Evolutionary conservation across 345 rosid genomes (phyloP).

Genomic region (Luvunga scandens): DNA sequence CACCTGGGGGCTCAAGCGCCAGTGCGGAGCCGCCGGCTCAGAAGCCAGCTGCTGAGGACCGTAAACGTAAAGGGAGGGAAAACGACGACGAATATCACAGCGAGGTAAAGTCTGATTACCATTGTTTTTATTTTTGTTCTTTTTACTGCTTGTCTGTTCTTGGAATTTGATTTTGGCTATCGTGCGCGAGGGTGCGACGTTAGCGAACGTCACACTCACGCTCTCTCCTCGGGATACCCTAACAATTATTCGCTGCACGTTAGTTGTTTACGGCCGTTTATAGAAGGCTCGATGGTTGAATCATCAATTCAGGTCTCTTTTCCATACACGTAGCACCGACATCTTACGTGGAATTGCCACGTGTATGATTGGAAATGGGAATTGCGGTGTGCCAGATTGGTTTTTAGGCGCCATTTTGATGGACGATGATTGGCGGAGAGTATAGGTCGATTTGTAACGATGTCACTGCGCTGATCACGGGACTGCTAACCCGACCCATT

Average conservation of each 20-base stretch:
- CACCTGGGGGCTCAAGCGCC: slow-evolving; percentile 50
- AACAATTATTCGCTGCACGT: slow-evolving; percentile 5
- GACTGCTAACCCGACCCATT: slow-evolving; percentile 17
- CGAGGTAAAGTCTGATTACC: slow-evolving; percentile 50
- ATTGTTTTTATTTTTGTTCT: background rate
- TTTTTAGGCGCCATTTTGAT: background rate
- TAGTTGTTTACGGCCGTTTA: background rate
- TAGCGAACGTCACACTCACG: background rate
- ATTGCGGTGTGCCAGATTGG: background rate
- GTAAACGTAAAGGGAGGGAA: slow-evolving; percentile 72
- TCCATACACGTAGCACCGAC: slow-evolving; percentile 11
- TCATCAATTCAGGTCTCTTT: background rate
- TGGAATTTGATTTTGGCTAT: background rate
- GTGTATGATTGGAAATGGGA: slow-evolving; percentile 1
- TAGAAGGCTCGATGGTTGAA: background rate
- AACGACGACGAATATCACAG: slow-evolving; percentile 53
- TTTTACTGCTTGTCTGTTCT: background rate
- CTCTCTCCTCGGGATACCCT: background rate
- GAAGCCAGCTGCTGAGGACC: slow-evolving; percentile 41
- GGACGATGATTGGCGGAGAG: slow-evolving; percentile 1
- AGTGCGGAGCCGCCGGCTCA: slow-evolving; percentile 49
- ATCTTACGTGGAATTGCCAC: background rate
- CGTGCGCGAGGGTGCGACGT: slow-evolving; percentile 23
- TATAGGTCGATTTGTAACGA: background rate
- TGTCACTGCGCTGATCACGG: slow-evolving; percentile 22